Conservation (phyloP, 2,329 filamentous ascomycete genomes). For the Leptographium radiaticola region DNA sequence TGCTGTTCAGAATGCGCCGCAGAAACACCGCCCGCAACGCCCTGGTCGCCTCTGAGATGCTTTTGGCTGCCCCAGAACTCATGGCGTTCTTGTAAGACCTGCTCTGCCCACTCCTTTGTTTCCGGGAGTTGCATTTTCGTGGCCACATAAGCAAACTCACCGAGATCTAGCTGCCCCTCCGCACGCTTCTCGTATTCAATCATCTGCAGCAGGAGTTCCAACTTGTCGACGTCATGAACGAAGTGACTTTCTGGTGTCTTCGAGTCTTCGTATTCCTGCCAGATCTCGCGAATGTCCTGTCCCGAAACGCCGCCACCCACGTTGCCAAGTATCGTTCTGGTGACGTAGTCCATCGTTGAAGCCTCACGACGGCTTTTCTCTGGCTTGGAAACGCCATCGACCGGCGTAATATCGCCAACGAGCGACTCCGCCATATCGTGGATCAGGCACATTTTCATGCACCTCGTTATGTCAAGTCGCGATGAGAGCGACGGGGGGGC, state of each 20-base stretch:
- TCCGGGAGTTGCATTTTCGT: conserved; percentile 61
- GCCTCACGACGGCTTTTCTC: conserved; percentile 86
- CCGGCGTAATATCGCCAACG: conserved; percentile 92
- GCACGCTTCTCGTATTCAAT: conserved; percentile 79
- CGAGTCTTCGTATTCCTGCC: conserved; percentile 91
- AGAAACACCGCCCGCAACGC: conserved; percentile 25
- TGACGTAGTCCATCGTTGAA: conserved; percentile 85
- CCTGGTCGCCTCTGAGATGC: conserved; percentile 33
- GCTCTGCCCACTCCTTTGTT: conserved; percentile 65
- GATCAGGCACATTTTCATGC: conserved; percentile 88
- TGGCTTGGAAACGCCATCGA: conserved; percentile 69
- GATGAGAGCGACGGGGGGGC: conserved; percentile 62
- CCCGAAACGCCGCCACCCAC: conserved; percentile 51
- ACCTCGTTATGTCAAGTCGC: conserved; percentile 64
- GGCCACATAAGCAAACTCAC: conserved; percentile 76
- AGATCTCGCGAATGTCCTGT: conserved; percentile 62
- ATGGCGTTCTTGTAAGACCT: conserved; percentile 64
- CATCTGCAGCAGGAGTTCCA: conserved; percentile 91
- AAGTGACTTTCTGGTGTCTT: conserved; percentile 74
- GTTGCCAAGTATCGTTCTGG: conserved; percentile 54
- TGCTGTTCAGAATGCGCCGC: conserved; percentile 26
- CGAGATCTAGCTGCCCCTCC: conserved; percentile 54
- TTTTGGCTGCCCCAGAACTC: conserved; percentile 50
- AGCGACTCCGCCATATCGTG: conserved; percentile 97
- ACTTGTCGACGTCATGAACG: conserved; percentile 95